Base-by-base conservation (phyloP, 2,329 filamentous ascomycete genomes). In the Neocatenulostroma microsporum region DNA sequence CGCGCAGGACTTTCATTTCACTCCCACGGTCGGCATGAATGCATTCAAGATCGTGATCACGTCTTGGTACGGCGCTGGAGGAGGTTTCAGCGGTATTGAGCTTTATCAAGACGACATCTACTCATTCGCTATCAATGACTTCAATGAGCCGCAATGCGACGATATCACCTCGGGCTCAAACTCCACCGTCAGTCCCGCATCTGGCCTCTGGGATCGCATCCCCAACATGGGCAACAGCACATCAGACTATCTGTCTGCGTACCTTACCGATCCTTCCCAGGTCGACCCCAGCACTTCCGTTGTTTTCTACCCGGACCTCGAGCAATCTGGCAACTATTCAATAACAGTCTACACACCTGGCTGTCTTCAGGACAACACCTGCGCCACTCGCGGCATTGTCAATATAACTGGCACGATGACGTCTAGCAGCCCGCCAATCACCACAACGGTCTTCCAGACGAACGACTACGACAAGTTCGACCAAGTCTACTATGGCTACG, bases 401-500 rank as follows among this genome's bases (percentile, higher is more conserved):
- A 87, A 87, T 48, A 71, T 98, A 35, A 89, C 83, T 1, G 84
- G 79, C 21, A 72, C 70, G 17, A 78, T 91, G 67, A 62, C 48
- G 53, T 69, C 55, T 53, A 63, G 38, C 55, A 61, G 50, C 49
- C 64, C 35, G 21, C 67, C 74, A 4, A 69, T 79, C 39, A 71
- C 75, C 19, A 76, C 70, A 1, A 72, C 74, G 1, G 66, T 95
- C 6, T 93, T 75, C 57, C 91, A 98, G 62, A 94, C 88, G 13
- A 98, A 98, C 63, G 75, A 93, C 57, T 93, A 81, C 59, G 89
- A 96, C 68, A 98, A 98, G 62, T 96, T 94, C 55, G 91, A 98
- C 56, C 80, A 84, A 49, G 79, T 98, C 40, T 94, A 87, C 62
- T 82, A 81, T 47, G 91, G 88, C 30, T 78, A 78, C 47, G 78